Evolutionary conservation across 208 protist species (phyloP), one percentile per base, ranked within the genome.

Genomic region (Leptomonas seymouri): DNA sequence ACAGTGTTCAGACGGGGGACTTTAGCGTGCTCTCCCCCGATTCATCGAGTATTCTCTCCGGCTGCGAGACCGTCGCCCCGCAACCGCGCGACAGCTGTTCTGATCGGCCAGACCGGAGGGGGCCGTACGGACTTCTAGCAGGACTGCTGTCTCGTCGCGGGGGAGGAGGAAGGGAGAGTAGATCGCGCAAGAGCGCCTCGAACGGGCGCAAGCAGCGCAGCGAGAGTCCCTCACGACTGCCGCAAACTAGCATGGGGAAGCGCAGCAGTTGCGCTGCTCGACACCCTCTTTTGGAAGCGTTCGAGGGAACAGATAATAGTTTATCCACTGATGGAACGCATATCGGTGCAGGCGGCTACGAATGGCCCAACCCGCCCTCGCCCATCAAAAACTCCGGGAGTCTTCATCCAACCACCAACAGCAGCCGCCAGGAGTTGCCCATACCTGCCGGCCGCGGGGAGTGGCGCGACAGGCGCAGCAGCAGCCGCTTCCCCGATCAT

Each of bases 1-100:
- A 27, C 61, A 67, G 61, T 16, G 61, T 31, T 30, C 61, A 57
- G 61, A 34, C 30, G 49, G 45, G 42, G 36, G 70, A 76, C 45
- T 61, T 69, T 36, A 45, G 44, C 16, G 16, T 60, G 0, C 25
- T 30, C 28, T 57, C 27, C 36, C 41, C 69, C 44, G 42, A 45
- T 25, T 63, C 69, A 16, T 74, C 54, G 21, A 74, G 53, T 45
- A 49, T 74, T 31, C 31, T 74, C 31, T 74, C 69, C 14, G 61
- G 59, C 45, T 59, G 49, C 27, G 69, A 74, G 69, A 63, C 61
- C 4, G 62, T 59, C 30, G 51, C 69, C 20, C 41, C 63, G 30
- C 59, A 63, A 28, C 30, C 39, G 28, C 53, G 34, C n/a, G 39
- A 44, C n/a, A 23, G 0, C 34, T 68, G 31, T 0, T n/a, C 3